Evolutionary conservation across 192 early-diverging fungal genomes (phyloP).

Genomic region (Coemansia reversa): DNA sequence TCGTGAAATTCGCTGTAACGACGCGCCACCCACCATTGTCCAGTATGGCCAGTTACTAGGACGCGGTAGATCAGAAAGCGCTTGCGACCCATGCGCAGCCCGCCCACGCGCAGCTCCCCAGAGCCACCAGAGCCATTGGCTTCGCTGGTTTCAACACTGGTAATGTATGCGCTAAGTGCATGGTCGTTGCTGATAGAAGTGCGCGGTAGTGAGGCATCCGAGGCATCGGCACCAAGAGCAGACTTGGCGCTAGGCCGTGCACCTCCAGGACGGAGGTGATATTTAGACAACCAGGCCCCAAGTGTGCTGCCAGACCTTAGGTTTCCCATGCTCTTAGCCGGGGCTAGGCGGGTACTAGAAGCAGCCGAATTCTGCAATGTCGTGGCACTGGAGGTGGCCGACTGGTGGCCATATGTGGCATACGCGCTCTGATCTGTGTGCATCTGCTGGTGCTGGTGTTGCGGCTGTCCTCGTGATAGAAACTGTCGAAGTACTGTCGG

Average conservation of each 20-base stretch:
- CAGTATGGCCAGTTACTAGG: slow-evolving; percentile 36
- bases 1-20: slow-evolving; percentile 52
- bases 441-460: slow-evolving; percentile 14
- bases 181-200: slow-evolving; percentile 4
- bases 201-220: slow-evolving; percentile 12
- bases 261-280: slow-evolving; percentile 36
- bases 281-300: slow-evolving; percentile 49
- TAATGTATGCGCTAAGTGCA: slow-evolving; percentile 28
- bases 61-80: slow-evolving; percentile 48
- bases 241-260: slow-evolving; percentile 5
- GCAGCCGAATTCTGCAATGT: slow-evolving; percentile 25
- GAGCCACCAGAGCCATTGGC: slow-evolving; percentile 7
- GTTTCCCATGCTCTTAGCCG: slow-evolving; percentile 42
- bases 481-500: slow-evolving; percentile 46
- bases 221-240: not conserved
- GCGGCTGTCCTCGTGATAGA: slow-evolving; percentile 32
- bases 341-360: slow-evolving; percentile 14
- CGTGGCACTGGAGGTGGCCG: slow-evolving; percentile 40
- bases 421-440: slow-evolving; percentile 10
- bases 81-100: slow-evolving; percentile 50
- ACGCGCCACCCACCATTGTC: slow-evolving; percentile 49
- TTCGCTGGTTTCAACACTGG: slow-evolving; percentile 49
- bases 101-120: slow-evolving; percentile 41
- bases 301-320: slow-evolving; percentile 42
- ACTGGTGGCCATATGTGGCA: slow-evolving; percentile 24